A percentile compares a stretch with the other conserved stretches of the same genome.
Conservation (phyloP, 148 eudicot genomes). For the Camellia lanceoleosa region DNA sequence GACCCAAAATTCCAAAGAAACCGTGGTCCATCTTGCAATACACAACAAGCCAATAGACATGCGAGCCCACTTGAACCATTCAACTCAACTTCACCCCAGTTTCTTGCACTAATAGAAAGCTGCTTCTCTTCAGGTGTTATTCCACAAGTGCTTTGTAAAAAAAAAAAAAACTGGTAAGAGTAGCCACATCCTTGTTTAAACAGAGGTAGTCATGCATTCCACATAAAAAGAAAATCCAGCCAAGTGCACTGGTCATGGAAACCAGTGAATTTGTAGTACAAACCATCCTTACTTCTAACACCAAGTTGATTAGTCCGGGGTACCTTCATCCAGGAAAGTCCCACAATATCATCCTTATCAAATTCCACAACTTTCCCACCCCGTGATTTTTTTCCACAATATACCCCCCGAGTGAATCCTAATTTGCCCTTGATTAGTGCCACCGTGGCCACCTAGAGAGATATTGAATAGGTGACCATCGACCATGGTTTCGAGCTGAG, state of each 20-base stretch:
- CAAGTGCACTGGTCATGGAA: slow-evolving; percentile 85
- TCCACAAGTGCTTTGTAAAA: slow-evolving; percentile 56
- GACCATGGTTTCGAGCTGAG: slow-evolving; percentile 39
- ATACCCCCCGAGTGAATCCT: slow-evolving; percentile 71
- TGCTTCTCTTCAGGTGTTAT: slow-evolving; percentile 86
- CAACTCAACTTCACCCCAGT: slow-evolving; percentile 92
- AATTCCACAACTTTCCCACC: slow-evolving; percentile 94
- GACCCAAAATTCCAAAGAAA: no score
- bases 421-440: slow-evolving; percentile 72
- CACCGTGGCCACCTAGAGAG: slow-evolving; percentile 95
- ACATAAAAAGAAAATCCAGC: no score
- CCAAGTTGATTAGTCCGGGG: slow-evolving; percentile 91
- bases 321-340: slow-evolving; percentile 90
- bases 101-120: slow-evolving; percentile 86
- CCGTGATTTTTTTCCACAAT: slow-evolving; percentile 90
- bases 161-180: slow-evolving; percentile 65
- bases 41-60: no score
- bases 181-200: slow-evolving; percentile 91
- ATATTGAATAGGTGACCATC: slow-evolving; percentile 85
- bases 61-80: slow-evolving; percentile 53
- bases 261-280: slow-evolving; percentile 83
- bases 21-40: no score
- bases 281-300: slow-evolving; percentile 75
- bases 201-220: no score
- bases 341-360: slow-evolving; percentile 59